Base-by-base conservation (phyloP, 768 basidiomycete species). In the Russula compacta region DNA sequence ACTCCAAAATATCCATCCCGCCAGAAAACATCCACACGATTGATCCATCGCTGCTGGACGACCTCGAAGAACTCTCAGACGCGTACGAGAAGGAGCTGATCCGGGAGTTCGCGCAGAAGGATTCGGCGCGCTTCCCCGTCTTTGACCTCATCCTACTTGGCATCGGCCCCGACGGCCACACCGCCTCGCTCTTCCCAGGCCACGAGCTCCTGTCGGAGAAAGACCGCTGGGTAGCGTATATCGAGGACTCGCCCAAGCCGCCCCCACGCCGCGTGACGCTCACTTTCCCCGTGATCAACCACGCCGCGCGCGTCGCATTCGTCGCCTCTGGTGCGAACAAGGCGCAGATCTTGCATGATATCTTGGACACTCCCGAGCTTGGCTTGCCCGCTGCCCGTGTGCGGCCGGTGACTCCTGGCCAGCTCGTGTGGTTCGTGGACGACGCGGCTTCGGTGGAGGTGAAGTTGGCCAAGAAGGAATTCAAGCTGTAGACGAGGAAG, bases 121-220 rank as follows among this genome's bases (percentile, higher is more conserved):
- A 98, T 71, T 80, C 93, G 5, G 95, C 95, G 17, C 86, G 95
- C 62, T 98, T 98, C 81, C 97, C 97, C 64, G 79, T 97, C 54
- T 98, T 99, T 73, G 97, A 99, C 72, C 84, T 99, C 71, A 89
- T 98, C 75, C 83, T 99, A 47, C 86, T 99, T 54, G 97, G 97
- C 52, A 86, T 95, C 82, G 97, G 97, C 35, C 91, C 90, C 6
- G 97, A 98, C 71, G 95, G 95, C n/a, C 97, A 99, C 78, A 98
- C 95, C 44, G 93, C 89, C 63, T 94, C 91, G 7, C 85, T 99
- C 67, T 99, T 99, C 83, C 97, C 97, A 9, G 89, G 81, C n/a
- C 95, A 98, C 70, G 75, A 73, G 40, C 81, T 98, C 42, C 81
- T 99, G 52, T 63, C 75, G n/a, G 95, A 97, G 75, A 82, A 79